A percentile compares a stretch with the other conserved stretches of the same genome.
phyloP scores from a whole-genome alignment of 2,329 filamentous ascomycete genomes.

The Cercospora citrullina region DNA sequence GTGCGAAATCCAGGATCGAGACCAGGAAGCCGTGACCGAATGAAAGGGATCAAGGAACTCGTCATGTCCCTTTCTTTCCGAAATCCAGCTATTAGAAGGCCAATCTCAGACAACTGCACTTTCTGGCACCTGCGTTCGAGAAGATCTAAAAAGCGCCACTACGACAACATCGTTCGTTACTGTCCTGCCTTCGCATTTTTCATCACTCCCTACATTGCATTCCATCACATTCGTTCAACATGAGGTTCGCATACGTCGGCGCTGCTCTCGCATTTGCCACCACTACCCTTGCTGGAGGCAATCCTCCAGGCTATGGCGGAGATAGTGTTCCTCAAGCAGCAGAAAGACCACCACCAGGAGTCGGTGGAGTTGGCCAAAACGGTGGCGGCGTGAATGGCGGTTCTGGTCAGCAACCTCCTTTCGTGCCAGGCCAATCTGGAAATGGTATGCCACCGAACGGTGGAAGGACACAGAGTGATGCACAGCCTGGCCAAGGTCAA shows the following conservation, averaged over 20 bases:
- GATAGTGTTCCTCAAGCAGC: neutral
- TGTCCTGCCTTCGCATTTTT: neutral
- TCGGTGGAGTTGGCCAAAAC: neutral
- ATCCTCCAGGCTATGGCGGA: neutral
- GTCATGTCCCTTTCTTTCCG: neutral
- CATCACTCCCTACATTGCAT: neutral
- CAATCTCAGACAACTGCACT: neutral
- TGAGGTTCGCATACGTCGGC: constrained; percentile 13
- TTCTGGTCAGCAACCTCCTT: neutral
- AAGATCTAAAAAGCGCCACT: neutral
- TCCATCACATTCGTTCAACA: neutral
- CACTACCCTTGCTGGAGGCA: neutral
- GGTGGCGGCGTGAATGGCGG: neutral
- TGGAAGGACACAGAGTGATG: neutral
- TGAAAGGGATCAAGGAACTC: neutral
- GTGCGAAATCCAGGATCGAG: neutral
- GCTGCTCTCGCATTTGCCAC: constrained; percentile 7
- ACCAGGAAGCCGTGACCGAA: neutral
- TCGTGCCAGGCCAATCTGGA: neutral
- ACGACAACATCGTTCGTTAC: neutral
- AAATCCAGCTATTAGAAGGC: neutral
- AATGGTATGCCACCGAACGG: neutral
- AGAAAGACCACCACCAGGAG: neutral
- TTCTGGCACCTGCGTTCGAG: neutral
- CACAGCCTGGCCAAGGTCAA: neutral